A percentile compares a stretch with the other conserved stretches of the same genome.
These are phyloP conservation scores for Pueraria montana DNA, from an alignment of 306 rosid species.

Conservation along the genomic window DNA sequence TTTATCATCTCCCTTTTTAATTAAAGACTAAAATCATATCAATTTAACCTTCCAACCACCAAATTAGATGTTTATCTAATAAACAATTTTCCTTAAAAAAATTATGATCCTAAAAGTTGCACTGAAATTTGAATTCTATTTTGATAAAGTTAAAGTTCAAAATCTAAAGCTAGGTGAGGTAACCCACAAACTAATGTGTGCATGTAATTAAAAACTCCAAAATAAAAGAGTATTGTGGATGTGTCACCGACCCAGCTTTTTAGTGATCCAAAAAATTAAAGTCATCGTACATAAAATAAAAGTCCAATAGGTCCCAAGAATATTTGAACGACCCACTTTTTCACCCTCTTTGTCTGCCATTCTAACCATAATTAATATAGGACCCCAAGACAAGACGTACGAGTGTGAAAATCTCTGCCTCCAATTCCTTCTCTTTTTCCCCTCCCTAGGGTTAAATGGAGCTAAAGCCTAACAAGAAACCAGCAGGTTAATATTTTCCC, in stretches of 20 bases:
- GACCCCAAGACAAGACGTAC: not conserved
- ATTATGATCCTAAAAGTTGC: not conserved
- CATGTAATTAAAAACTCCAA: not conserved
- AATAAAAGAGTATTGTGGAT: not conserved
- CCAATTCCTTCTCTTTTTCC: not conserved
- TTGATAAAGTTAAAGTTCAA: not conserved
- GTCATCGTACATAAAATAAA: not conserved
- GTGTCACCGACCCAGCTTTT: not conserved
- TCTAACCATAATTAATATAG: not conserved
- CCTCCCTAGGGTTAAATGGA: constrained; percentile 10
- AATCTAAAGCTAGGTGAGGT: not conserved
- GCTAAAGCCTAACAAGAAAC: not conserved
- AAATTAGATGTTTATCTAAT: not conserved
- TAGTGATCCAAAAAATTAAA: constrained; percentile 4
- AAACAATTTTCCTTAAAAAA: not conserved
- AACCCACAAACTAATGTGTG: not conserved
- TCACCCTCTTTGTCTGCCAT: constrained; percentile 8
- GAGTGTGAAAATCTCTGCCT: not conserved
- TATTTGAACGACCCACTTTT: constrained; percentile 29
- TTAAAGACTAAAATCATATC: not conserved
- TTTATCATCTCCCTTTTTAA: too few relatives aligned
- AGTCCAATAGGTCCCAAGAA: not conserved
- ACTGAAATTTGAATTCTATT: constrained; percentile 17
- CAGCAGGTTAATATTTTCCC: not conserved
- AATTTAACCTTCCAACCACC: not conserved